These are phyloP conservation scores for Hypomyces rosellus DNA, from an alignment of 2,329 filamentous ascomycete species.

Conservation along the genomic window DNA sequence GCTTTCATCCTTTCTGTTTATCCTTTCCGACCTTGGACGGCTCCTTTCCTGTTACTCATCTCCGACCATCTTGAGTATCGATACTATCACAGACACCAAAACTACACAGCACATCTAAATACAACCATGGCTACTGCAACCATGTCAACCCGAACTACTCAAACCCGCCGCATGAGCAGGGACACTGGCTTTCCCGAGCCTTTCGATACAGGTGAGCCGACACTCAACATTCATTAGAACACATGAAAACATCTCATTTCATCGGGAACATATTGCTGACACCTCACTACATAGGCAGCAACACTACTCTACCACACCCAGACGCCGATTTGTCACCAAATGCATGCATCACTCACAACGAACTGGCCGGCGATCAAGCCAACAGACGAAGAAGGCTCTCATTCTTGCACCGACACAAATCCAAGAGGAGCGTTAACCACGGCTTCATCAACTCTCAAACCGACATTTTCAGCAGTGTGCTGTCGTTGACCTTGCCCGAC, in stretches of 20 bases:
- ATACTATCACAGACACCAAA: not conserved
- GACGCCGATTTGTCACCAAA: conserved; percentile 53
- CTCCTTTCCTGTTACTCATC: too few species aligned
- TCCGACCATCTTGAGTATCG: not conserved
- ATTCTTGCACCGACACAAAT: conserved; percentile 41
- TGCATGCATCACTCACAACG: conserved; percentile 50
- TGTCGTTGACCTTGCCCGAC: conserved; percentile 27
- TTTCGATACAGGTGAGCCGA: conserved; percentile 39
- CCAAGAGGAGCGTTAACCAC: conserved; percentile 41
- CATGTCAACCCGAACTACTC: conserved; percentile 10
- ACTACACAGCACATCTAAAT: not conserved
- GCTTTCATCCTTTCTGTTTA: too few species aligned
- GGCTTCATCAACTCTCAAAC: conserved; percentile 36
- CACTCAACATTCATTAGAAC: not conserved
- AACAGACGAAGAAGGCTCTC: conserved; percentile 39
- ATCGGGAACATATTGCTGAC: not conserved
- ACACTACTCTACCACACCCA: conserved; percentile 57
- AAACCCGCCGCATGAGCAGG: conserved; percentile 22
- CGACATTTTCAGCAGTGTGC: conserved; percentile 25
- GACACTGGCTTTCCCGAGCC: conserved; percentile 49
- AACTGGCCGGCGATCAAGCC: conserved; percentile 39
- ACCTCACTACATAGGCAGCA: conserved; percentile 34
- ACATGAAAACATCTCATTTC: not conserved
- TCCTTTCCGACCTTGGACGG: too few species aligned
- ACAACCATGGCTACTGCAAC: conserved; percentile 4